Conservation (phyloP, 768 basidiomycete genomes). For the Steccherinum ochraceum region DNA sequence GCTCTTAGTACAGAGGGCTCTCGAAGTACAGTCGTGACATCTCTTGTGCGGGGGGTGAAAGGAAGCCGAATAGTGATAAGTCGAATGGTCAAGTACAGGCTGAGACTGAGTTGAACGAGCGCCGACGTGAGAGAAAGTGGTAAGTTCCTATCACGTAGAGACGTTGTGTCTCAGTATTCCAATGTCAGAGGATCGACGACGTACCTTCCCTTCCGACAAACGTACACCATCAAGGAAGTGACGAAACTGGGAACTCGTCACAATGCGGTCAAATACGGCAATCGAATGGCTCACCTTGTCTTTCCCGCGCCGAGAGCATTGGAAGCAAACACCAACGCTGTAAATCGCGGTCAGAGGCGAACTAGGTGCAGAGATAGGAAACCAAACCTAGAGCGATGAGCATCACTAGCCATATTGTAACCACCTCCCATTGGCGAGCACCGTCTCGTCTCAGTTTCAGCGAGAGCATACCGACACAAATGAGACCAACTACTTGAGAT, state of each 20-base stretch:
- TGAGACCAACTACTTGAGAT: slow-evolving; percentile 29
- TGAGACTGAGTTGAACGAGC: slow-evolving; percentile 28
- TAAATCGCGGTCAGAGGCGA: too few relatives aligned
- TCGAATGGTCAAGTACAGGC: slow-evolving; percentile 32
- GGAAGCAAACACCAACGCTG: slow-evolving; percentile 35
- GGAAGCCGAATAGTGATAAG: slow-evolving; percentile 21
- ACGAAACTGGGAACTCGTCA: not conserved
- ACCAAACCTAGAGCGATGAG: slow-evolving; percentile 29
- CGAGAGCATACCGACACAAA: slow-evolving; percentile 32
- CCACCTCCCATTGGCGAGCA: slow-evolving; percentile 26
- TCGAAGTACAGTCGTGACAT: slow-evolving; percentile 13
- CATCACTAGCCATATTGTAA: slow-evolving; percentile 24
- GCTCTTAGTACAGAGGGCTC: slow-evolving; percentile 29
- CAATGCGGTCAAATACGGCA: too few relatives aligned
- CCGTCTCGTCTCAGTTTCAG: slow-evolving; percentile 28
- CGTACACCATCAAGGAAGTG: not conserved
- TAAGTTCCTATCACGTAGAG: slow-evolving; percentile 8
- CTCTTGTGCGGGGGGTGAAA: slow-evolving; percentile 12
- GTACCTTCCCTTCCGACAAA: not conserved
- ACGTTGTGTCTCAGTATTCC: not conserved
- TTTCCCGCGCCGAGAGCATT: slow-evolving; percentile 33
- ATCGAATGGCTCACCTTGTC: slow-evolving; percentile 20
- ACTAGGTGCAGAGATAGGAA: too few relatives aligned
- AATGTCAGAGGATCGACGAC: not conserved
- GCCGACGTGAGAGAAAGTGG: slow-evolving; percentile 32